Evolutionary conservation across 345 rosid genomes (phyloP).

Genomic region (Leavenworthia alabamica): DNA sequence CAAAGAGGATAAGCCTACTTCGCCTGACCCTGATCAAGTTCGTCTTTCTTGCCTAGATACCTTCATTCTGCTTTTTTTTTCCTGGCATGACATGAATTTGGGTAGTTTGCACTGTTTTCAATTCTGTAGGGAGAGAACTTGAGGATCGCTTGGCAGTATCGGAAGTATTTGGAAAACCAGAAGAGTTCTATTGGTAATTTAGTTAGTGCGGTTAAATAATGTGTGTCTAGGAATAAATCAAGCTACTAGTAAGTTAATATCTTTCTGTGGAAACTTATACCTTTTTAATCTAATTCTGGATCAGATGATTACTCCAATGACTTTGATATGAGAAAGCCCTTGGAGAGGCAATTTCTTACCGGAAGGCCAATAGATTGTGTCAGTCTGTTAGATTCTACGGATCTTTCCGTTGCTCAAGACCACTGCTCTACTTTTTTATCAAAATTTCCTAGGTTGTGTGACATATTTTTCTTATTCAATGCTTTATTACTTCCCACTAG

Average conservation of each 20-base stretch:
- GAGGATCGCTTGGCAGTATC: conserved; percentile 94
- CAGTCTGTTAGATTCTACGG: conserved; percentile 53
- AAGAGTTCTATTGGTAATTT: conserved; percentile 23
- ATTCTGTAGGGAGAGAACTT: conserved; percentile 53
- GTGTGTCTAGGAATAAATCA: background rate
- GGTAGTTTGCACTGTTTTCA: background rate
- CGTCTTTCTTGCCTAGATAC: background rate
- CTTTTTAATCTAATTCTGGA: conserved; percentile 14
- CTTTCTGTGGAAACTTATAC: conserved; percentile 1
- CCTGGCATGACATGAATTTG: conserved; percentile 1
- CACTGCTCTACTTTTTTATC: conserved; percentile 57
- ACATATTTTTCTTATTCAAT: conserved; percentile 14
- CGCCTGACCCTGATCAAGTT: conserved; percentile 48
- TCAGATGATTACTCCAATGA: conserved; percentile 75
- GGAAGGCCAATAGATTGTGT: conserved; percentile 61
- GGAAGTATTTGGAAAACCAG: conserved; percentile 72
- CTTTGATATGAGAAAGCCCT: conserved; percentile 88
- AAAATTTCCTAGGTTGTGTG: conserved; percentile 51
- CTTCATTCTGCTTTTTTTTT: background rate
- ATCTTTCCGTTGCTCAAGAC: conserved; percentile 46
- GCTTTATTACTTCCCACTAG: background rate
- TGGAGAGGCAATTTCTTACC: conserved; percentile 66
- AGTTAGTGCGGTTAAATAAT: background rate
- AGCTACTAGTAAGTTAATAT: conserved; percentile 1
- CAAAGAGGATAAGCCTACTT: conserved; percentile 52